A percentile compares a stretch with the other conserved stretches of the same genome.
These are phyloP conservation scores for Metschnikowia anglica DNA, from an alignment of 805 yeast genomes.

Conservation along the genomic window DNA sequence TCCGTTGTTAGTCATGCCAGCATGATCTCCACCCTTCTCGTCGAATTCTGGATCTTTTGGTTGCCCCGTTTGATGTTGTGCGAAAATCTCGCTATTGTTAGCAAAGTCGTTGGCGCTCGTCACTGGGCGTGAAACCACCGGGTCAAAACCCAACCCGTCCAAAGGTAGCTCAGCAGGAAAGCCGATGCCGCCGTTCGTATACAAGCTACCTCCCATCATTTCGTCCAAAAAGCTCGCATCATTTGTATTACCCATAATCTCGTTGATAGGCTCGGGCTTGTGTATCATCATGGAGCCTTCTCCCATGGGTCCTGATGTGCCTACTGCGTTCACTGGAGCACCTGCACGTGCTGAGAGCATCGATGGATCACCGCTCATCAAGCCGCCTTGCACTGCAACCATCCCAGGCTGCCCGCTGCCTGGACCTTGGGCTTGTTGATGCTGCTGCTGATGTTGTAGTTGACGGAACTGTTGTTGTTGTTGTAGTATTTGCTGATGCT, in stretches of 20 bases:
- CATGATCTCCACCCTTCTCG: constrained; percentile 11
- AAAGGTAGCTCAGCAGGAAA: constrained; percentile 4
- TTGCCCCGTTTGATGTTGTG: not conserved
- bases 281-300: constrained; percentile 1
- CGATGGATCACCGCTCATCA: not conserved
- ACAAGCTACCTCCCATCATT: constrained; percentile 4
- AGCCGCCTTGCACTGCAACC: not conserved
- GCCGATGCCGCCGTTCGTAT: constrained; percentile 4
- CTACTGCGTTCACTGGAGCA: not conserved
- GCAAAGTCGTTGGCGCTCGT: constrained; percentile 2
- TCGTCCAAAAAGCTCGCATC: constrained; percentile 8
- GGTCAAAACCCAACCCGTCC: constrained; percentile 8
- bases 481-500: constrained; percentile 9
- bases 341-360: not conserved
- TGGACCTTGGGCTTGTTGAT: constrained; percentile 8
- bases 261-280: constrained; percentile 5
- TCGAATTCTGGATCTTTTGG: constrained; percentile 1
- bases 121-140: constrained; percentile 4
- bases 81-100: constrained; percentile 1
- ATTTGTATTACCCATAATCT: constrained; percentile 2
- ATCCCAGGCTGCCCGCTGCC: not conserved
- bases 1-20: constrained; percentile 11
- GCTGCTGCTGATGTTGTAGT: constrained; percentile 5
- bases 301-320: not conserved
- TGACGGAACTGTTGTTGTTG: constrained; percentile 9